Evolutionary conservation across 805 yeast species (phyloP), one percentile per base, ranked within the genome.

Genomic region (Kazachstania taianensis): DNA sequence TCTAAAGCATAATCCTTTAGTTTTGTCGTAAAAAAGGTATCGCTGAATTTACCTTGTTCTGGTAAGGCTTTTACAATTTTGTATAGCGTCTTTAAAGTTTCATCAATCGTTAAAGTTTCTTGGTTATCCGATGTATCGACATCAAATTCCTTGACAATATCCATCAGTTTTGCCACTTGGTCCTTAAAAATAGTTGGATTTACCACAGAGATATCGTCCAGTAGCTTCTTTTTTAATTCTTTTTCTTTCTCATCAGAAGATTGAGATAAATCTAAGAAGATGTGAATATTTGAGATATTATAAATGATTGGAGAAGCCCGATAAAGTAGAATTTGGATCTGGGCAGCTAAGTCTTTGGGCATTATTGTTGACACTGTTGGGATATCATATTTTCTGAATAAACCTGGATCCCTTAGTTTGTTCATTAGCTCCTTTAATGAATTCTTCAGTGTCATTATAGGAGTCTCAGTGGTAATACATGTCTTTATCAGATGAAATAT

Each of bases 151-250:
- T 37, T 46, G 8, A 57, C 56, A 3, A 75, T 53, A 0, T 62
- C 55, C 4, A 67, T 62, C 37, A 85, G 59, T 5, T 68, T 66
- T 5, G 65, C 57, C 7, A 78, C 62, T 46, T 82, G 82, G 23
- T 69, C 67, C 45, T 72, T 72, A 52, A 85, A 68, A 1, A 78
- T 74, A 10, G 69, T 67, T 1, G 95, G 95, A 32, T 72, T 61
- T 3, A 70, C 64, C 2, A 54, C 47, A 0, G 94, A 75, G 3
- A 82, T 70, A 28, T 70, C 65, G 39, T 75, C 76, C 18, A 84
- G 56, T 4, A 81, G 43, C 33, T 67, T 73, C 37, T 74, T 71
- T 36, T 48, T 57, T 68, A 19, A 57, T 43, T 5, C 54, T 34
- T 28, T 50, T 44, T 44, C 61, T 49, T 9, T 55, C 45, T 54